Evolutionary conservation across 441 rosid genomes (phyloP), one percentile per base, ranked within the genome.

Genomic region (Aquilaria agallochum): DNA sequence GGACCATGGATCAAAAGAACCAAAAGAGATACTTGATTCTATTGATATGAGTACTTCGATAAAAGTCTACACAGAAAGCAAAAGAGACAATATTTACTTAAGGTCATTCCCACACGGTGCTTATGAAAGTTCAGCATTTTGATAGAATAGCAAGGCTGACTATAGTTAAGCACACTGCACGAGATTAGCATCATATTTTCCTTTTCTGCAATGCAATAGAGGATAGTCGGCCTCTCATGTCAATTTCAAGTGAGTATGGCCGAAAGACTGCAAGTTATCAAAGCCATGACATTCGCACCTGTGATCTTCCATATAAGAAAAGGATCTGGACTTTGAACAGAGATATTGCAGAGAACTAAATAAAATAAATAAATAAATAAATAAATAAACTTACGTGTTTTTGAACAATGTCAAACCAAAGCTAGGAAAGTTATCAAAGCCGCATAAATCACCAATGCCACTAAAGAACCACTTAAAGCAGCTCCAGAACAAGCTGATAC

Each of bases 391-490:
- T 76, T 79, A 92, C 96, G 96, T 82, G 80, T 80, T 92, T 73
- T 77, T 89, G 78, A 74, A 92, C 30, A 92, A 77, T 11, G 74
- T 71, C 84, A 89, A 77, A 55, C 96, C 97, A 76, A 92, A 83
- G 63, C 77, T 85, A 53, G 97, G 97, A 60, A 92, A 92, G 74
- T 89, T 87, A 74, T 92, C 97, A 75, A 92, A 92, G 56, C 96
- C 96, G 72, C 97, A 92, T 2, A 92, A 72, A 80, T 92, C 92
- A 44, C 95, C 97, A 52, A 87, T 57, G 59, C 97, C 97, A 67
- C 97, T 89, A 80, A 92, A 89, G 79, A 89, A 92, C 96, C 97
- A 92, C 78, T 92, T 92, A 81, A 92, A 92, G 79, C 91, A 87
- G 74, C 97, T 89, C 97, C 97, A 92, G 59, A 67, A 44, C 20